Evolutionary conservation across 2,329 filamentous ascomycete genomes (phyloP).

Genomic region (Davidsoniella neocaledoniae): DNA sequence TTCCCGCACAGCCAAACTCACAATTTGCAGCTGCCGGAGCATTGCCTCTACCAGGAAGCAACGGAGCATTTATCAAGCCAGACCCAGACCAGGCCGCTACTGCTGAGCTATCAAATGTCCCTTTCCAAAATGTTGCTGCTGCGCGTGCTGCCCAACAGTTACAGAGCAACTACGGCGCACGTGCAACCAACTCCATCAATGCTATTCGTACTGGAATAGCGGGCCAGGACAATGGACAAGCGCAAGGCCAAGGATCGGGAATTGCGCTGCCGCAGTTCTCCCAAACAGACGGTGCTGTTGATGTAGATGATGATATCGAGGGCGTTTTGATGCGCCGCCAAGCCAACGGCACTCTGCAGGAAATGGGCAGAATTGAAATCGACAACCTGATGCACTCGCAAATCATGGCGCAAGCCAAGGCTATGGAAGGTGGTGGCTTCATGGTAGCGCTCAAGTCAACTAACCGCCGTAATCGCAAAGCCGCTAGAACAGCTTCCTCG

Average conservation of each 20-base stretch:
- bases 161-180: constrained; percentile 41
- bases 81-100: constrained; percentile 7
- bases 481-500: not conserved
- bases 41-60: constrained; percentile 6
- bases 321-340: constrained; percentile 43
- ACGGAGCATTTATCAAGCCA: constrained; percentile 7
- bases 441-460: constrained; percentile 55
- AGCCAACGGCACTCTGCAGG: constrained; percentile 34
- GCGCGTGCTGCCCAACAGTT: constrained; percentile 40
- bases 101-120: constrained; percentile 10
- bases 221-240: constrained; percentile 21
- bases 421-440: constrained; percentile 57
- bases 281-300: constrained; percentile 60
- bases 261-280: constrained; percentile 19
- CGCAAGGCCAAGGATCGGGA: constrained; percentile 14
- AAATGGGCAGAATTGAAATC: constrained; percentile 44
- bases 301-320: constrained; percentile 38
- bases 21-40: constrained; percentile 13
- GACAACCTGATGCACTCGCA: constrained; percentile 53
- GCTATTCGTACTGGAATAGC: constrained; percentile 34
- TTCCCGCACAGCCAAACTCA: constrained; percentile 17
- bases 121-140: constrained; percentile 26
- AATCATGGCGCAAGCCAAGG: constrained; percentile 46
- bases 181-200: constrained; percentile 49
- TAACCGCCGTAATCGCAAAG: constrained; percentile 16